Conservation (phyloP, 345 rosid species). For the Erysimum cheiranthoides region DNA sequence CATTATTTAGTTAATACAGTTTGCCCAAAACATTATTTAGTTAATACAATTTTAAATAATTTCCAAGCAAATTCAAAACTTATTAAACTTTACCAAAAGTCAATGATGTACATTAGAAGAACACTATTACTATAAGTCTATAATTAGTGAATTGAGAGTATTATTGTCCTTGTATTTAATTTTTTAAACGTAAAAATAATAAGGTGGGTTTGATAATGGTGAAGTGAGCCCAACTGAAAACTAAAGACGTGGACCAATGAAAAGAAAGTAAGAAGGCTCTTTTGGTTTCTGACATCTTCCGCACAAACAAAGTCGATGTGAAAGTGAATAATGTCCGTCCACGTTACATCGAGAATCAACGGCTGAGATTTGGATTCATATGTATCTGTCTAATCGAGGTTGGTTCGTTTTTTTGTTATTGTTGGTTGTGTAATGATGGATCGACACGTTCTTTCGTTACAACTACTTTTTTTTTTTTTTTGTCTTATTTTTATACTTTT, state of each 20-base stretch:
- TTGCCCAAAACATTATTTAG: too few relatives aligned
- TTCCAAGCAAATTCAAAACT: neutral
- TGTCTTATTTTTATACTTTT: neutral
- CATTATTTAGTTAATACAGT: too few relatives aligned
- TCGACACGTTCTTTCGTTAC: conserved; percentile 28
- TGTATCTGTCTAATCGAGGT: conserved; percentile 26
- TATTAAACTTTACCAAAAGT: neutral
- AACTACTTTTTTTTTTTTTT: conserved; percentile 15
- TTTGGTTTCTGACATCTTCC: conserved; percentile 44
- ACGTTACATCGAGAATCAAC: conserved; percentile 38
- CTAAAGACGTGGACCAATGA: conserved; percentile 31
- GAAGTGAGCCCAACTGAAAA: conserved; percentile 3
- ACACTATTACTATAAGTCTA: conserved; percentile 14
- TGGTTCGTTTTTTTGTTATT: conserved; percentile 26
- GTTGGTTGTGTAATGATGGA: conserved; percentile 14
- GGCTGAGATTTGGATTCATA: conserved; percentile 27
- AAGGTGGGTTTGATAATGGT: conserved; percentile 31
- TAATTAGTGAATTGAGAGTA: conserved; percentile 30
- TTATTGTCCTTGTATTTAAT: conserved; percentile 37
- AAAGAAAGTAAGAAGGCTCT: conserved; percentile 16
- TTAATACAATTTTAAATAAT: too few relatives aligned
- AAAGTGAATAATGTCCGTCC: conserved; percentile 30
- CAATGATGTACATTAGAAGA: neutral
- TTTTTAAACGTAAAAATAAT: neutral
- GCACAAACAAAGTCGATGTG: conserved; percentile 34